Percentiles rank a stretch among this genome's conserved stretches.
phyloP scores from a whole-genome alignment of 306 rosid genomes.

The Vachellia pachyceras region DNA sequence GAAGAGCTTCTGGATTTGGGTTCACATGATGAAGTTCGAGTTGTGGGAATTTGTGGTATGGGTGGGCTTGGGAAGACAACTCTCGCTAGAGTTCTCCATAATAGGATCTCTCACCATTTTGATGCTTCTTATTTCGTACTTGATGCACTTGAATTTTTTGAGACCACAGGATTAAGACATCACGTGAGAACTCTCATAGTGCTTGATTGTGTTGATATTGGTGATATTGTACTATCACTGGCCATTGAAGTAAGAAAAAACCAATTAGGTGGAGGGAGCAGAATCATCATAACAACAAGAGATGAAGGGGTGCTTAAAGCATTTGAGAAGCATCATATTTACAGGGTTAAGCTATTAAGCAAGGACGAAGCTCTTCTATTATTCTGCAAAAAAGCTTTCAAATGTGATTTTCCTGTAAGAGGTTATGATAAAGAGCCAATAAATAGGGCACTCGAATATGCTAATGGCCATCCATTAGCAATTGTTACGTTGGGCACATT shows the following conservation, averaged over 20 bases:
- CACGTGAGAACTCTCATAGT: neutral
- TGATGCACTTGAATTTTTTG: neutral
- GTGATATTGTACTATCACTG: too few species aligned
- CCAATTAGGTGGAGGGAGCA: neutral
- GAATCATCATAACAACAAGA: neutral
- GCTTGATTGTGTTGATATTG: neutral
- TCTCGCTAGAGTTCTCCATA: neutral
- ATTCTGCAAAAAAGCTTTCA: neutral
- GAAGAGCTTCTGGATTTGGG: neutral
- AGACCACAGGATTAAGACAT: neutral
- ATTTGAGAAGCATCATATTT: neutral
- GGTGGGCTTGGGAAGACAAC: neutral
- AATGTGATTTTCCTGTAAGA: neutral
- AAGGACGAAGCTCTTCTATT: too few species aligned
- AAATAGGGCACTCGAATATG: neutral
- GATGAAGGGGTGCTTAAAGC: neutral
- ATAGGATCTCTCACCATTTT: neutral
- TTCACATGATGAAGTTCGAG: neutral
- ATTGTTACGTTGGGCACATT: neutral
- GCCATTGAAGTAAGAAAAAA: neutral
- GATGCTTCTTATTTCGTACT: neutral
- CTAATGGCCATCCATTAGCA: neutral
- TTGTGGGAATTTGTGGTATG: neutral
- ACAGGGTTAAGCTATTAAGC: neutral
- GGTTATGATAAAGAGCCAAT: neutral